Evolutionary conservation across 2,329 filamentous ascomycete species (phyloP).

Genomic region (Coniochaeta prunicola): DNA sequence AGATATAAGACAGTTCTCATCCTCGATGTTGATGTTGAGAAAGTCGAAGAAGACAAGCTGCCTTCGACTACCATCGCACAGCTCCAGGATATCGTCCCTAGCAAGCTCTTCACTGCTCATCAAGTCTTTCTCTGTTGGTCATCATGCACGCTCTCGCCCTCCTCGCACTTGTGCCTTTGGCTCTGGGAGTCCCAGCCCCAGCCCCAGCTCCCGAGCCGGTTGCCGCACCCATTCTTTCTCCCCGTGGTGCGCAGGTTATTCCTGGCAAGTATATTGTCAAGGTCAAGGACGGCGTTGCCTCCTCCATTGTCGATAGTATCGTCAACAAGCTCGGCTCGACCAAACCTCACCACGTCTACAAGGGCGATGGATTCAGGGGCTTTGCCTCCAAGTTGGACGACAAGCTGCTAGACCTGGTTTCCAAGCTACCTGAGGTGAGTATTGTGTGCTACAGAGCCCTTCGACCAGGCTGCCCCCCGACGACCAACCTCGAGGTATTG

Average conservation of each 20-base stretch:
- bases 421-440: slow-evolving; percentile 15
- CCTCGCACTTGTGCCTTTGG: slow-evolving; percentile 27
- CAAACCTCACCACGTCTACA: slow-evolving; percentile 15
- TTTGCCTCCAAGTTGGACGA: slow-evolving; percentile 18
- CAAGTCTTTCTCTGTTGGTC: slow-evolving; percentile 5
- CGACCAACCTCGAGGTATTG: slow-evolving; percentile 1
- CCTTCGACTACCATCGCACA: neutral
- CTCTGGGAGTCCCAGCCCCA: slow-evolving; percentile 16
- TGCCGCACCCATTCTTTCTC: slow-evolving; percentile 27
- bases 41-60: neutral
- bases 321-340: slow-evolving; percentile 9
- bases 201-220: slow-evolving; percentile 17
- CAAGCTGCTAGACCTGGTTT: slow-evolving; percentile 14
- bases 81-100: neutral
- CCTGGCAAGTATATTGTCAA: slow-evolving; percentile 37
- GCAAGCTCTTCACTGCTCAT: neutral
- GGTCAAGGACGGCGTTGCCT: slow-evolving; percentile 27
- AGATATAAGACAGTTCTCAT: neutral
- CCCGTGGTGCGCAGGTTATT: slow-evolving; percentile 25
- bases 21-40: neutral
- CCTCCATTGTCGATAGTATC: slow-evolving; percentile 17
- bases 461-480: no score
- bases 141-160: slow-evolving; percentile 29
- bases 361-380: slow-evolving; percentile 18
- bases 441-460: neutral